A percentile compares a stretch with the other conserved stretches of the same genome.
Conservation (phyloP, 2,329 filamentous ascomycete genomes). For the Pseudogymnoascus sp. region DNA sequence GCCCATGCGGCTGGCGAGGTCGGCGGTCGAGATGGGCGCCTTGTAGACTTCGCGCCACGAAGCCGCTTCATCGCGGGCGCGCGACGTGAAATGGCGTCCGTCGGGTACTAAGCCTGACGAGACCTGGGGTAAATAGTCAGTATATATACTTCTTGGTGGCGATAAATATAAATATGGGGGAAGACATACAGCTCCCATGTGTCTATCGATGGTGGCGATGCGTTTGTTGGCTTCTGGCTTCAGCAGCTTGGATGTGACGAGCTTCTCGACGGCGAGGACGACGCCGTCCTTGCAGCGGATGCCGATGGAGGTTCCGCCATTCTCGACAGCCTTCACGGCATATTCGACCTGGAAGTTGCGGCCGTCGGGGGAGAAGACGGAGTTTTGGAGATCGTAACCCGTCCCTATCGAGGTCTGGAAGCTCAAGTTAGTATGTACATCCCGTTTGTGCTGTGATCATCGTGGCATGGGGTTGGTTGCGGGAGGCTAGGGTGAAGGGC, state of each 20-base stretch:
- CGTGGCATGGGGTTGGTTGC: neutral
- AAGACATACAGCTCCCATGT: constrained; percentile 76
- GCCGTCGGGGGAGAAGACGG: constrained; percentile 97
- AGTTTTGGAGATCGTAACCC: constrained; percentile 98
- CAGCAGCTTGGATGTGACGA: constrained; percentile 88
- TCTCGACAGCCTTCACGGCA: constrained; percentile 96
- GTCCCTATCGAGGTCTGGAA: constrained; percentile 95
- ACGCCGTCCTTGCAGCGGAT: constrained; percentile 97
- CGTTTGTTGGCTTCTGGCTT: constrained; percentile 95
- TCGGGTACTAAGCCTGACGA: constrained; percentile 92
- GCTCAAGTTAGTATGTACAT: neutral
- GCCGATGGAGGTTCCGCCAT: constrained; percentile 89
- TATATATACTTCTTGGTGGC: neutral
- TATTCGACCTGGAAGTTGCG: constrained; percentile 99
- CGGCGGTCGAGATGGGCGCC: constrained; percentile 78
- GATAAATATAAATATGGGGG: neutral
- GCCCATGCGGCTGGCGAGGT: constrained; percentile 87
- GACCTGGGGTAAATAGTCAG: constrained; percentile 50
- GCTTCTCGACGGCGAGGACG: constrained; percentile 92
- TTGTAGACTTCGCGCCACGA: constrained; percentile 93
- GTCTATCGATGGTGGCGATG: constrained; percentile 88
- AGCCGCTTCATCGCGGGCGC: constrained; percentile 86
- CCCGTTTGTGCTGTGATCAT: neutral
- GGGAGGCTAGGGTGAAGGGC: neutral
- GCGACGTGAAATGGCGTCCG: constrained; percentile 87